phyloP scores from a whole-genome alignment of 768 basidiomycete species.

The Tricholoma matsutake region DNA sequence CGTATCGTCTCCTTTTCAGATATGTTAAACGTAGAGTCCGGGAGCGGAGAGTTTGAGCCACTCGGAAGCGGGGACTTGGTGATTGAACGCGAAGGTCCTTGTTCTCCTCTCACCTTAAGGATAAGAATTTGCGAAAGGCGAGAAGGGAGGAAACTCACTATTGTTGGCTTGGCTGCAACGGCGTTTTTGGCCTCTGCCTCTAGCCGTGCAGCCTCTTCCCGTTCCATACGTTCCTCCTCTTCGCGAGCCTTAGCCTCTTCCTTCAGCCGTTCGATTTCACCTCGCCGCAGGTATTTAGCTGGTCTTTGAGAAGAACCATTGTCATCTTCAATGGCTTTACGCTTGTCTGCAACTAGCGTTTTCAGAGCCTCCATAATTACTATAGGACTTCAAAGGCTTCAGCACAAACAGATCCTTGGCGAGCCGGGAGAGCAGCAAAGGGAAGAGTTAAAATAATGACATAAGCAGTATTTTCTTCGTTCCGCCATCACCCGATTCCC shows the following conservation, averaged over 20 bases:
- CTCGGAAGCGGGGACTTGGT: constrained; percentile 40
- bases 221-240: constrained; percentile 26
- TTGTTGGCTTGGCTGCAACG: constrained; percentile 27
- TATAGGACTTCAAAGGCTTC: not conserved
- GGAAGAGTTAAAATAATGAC: constrained; percentile 27
- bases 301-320: constrained; percentile 40
- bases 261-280: constrained; percentile 79
- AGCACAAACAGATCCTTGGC: constrained; percentile 1
- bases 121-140: constrained; percentile 27
- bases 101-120: constrained; percentile 39
- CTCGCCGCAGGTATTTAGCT: constrained; percentile 86
- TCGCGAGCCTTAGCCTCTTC: constrained; percentile 37
- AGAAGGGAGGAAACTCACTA: constrained; percentile 39
- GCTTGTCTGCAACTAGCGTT: constrained; percentile 84
- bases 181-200: constrained; percentile 32
- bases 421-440: not conserved
- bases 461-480: constrained; percentile 30
- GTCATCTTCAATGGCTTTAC: constrained; percentile 66
- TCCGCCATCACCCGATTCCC: constrained; percentile 41
- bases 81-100: constrained; percentile 38
- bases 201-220: constrained; percentile 16
- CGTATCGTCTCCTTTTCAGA: constrained; percentile 91
- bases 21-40: constrained; percentile 74
- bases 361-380: constrained; percentile 83
- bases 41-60: constrained; percentile 40